Percentiles rank a stretch among this genome's conserved stretches.
Conservation (phyloP, 306 rosid species). For the Canavalia ensiformis region DNA sequence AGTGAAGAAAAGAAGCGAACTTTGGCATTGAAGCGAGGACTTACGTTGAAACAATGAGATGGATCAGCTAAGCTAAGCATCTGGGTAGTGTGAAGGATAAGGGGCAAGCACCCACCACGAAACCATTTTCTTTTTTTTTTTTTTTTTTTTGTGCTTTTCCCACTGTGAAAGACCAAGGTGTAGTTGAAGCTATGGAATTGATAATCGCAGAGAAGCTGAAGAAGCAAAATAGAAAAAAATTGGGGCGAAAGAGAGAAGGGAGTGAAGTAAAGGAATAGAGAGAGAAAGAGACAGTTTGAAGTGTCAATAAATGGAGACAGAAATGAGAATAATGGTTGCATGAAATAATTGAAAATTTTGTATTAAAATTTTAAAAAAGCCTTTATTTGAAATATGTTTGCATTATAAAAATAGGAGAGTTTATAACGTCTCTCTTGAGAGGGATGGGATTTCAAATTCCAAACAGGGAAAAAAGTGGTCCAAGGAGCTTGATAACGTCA, state of each 20-base stretch:
- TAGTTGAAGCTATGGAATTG: conserved; percentile 32
- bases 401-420: conserved; percentile 51
- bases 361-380: neutral
- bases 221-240: neutral
- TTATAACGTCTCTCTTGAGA: conserved; percentile 80
- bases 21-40: conserved; percentile 36
- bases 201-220: conserved; percentile 14
- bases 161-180: conserved; percentile 16
- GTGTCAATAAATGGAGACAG: conserved; percentile 55
- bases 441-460: conserved; percentile 83
- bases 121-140: neutral
- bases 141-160: no score
- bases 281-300: conserved; percentile 40
- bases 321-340: conserved; percentile 28
- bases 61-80: conserved; percentile 52
- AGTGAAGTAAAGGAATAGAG: conserved; percentile 5
- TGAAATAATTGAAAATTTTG: conserved; percentile 1
- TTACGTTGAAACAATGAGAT: conserved; percentile 49
- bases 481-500: conserved; percentile 51
- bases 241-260: conserved; percentile 13
- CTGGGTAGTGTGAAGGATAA: conserved; percentile 39
- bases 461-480: conserved; percentile 52
- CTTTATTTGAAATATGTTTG: conserved; percentile 46
- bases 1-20: conserved; percentile 36
- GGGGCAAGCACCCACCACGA: conserved; percentile 19